Percentiles rank a stretch among this genome's conserved stretches.
Conservation (phyloP, 1,139 yeast genomes). For the Geotrichum carabidarum region DNA sequence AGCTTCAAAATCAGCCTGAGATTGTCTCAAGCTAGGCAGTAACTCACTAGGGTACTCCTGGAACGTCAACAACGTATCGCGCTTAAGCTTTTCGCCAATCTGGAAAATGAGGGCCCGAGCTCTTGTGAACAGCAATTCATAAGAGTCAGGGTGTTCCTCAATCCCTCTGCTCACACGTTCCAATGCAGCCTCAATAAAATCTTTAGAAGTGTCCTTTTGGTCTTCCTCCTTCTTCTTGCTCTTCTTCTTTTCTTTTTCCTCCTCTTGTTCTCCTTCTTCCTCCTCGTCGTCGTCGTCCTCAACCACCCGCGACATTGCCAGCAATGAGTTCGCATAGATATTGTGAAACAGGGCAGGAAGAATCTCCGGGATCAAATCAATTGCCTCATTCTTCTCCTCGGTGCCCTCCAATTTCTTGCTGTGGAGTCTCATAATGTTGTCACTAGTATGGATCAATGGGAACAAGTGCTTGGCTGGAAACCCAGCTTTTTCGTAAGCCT, state of each 20-base stretch:
- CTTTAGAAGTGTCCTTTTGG: slow-evolving; percentile 41
- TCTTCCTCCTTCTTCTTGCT: neutral
- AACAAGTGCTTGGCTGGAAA: slow-evolving; percentile 12
- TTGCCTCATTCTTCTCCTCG: slow-evolving; percentile 2
- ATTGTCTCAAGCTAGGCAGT: slow-evolving; percentile 39
- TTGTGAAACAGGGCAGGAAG: slow-evolving; percentile 63
- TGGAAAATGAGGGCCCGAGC: slow-evolving; percentile 51
- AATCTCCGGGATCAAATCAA: slow-evolving; percentile 18
- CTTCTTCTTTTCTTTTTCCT: slow-evolving; percentile 21
- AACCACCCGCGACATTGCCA: slow-evolving; percentile 11
- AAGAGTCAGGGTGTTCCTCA: slow-evolving; percentile 44
- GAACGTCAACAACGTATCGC: slow-evolving; percentile 15
- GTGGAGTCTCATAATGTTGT: slow-evolving; percentile 31
- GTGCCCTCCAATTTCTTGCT: slow-evolving; percentile 12
- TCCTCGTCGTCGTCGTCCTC: slow-evolving; percentile 22
- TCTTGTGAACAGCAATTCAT: slow-evolving; percentile 46
- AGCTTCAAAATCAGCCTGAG: slow-evolving; percentile 43
- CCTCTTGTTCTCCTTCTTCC: slow-evolving; percentile 21
- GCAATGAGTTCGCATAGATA: slow-evolving; percentile 65
- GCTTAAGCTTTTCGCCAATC: slow-evolving; percentile 32
- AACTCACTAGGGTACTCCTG: slow-evolving; percentile 18
- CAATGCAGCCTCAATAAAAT: slow-evolving; percentile 61
- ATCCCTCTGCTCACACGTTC: slow-evolving; percentile 66
- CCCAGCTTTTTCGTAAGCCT: neutral
- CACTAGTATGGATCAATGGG: slow-evolving; percentile 76